Percentiles rank a stretch among this genome's conserved stretches.
Evolutionary conservation across 78 protist species (phyloP).

Genomic region (Chrysochromulina tobinii): DNA sequence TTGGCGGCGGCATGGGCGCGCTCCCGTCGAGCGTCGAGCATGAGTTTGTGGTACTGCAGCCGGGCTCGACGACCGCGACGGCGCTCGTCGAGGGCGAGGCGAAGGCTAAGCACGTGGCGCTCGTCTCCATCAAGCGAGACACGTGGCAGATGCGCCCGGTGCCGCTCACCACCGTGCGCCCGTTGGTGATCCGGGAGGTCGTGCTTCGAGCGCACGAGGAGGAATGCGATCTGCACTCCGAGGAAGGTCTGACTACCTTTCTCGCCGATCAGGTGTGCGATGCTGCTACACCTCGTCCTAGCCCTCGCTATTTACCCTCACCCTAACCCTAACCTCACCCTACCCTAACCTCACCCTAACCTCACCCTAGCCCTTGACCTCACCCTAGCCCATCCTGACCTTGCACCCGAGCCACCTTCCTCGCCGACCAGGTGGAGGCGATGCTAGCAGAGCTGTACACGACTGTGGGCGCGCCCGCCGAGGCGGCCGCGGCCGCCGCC

Average conservation of each 20-base stretch:
- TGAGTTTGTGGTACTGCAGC: slow-evolving; percentile 74
- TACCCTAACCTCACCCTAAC: too few relatives aligned
- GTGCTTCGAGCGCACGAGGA: neutral
- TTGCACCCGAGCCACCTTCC: too few relatives aligned
- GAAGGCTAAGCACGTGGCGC: slow-evolving; percentile 64
- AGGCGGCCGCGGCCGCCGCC: too few relatives aligned
- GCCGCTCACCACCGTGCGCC: slow-evolving; percentile 65
- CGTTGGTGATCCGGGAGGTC: slow-evolving; percentile 64
- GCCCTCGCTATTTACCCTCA: too few relatives aligned
- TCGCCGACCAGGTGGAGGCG: too few relatives aligned
- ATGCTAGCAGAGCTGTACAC: too few relatives aligned
- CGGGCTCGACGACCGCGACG: slow-evolving; percentile 91
- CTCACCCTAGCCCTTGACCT: too few relatives aligned
- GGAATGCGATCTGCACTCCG: slow-evolving; percentile 30
- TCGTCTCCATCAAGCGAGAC: slow-evolving; percentile 59
- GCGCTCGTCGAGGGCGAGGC: slow-evolving; percentile 84
- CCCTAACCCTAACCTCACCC: too few relatives aligned
- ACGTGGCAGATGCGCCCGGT: slow-evolving; percentile 49
- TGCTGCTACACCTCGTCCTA: too few relatives aligned
- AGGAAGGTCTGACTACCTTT: slow-evolving; percentile 27
- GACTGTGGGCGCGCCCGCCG: too few relatives aligned
- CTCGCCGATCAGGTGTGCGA: slow-evolving; percentile 19
- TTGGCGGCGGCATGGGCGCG: neutral
- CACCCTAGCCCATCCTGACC: too few relatives aligned
- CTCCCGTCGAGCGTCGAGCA: neutral